Evolutionary conservation across 148 eudicot species (phyloP).

Genomic region (Chenopodium formosanum): DNA sequence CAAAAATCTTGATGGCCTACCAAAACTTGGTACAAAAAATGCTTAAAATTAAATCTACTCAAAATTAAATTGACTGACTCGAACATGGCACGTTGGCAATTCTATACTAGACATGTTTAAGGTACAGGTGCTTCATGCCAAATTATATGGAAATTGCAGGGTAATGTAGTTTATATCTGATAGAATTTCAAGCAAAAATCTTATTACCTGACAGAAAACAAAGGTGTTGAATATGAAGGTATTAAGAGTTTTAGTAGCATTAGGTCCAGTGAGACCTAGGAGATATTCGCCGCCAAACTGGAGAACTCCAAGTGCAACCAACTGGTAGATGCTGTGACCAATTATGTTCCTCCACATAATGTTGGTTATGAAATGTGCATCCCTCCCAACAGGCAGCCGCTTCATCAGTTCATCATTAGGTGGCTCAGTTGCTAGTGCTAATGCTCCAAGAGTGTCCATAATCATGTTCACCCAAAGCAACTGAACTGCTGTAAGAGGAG

Average conservation of each 20-base stretch:
- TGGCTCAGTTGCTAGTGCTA: constrained; percentile 86
- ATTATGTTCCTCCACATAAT: constrained; percentile 82
- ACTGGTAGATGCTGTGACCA: constrained; percentile 70
- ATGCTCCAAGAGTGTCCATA: constrained; percentile 89
- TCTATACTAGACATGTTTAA: too few relatives aligned
- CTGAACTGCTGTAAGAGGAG: constrained; percentile 85
- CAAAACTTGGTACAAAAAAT: too few relatives aligned
- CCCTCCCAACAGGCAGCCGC: constrained; percentile 61
- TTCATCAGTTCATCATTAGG: constrained; percentile 70
- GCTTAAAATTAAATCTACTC: too few relatives aligned
- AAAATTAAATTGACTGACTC: too few relatives aligned
- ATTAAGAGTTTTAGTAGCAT: constrained; percentile 47
- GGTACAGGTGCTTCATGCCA: too few relatives aligned
- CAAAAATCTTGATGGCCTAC: too few relatives aligned
- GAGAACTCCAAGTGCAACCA: constrained; percentile 14
- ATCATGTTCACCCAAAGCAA: constrained; percentile 95
- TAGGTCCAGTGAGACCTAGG: constrained; percentile 48
- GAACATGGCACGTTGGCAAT: too few relatives aligned
- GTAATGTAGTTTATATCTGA: neutral
- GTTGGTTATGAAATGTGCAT: constrained; percentile 53
- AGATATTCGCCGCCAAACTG: constrained; percentile 13
- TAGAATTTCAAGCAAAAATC: neutral
- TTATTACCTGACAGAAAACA: constrained; percentile 76
- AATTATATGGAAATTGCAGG: neutral
- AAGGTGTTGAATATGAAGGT: constrained; percentile 84